Conservation (phyloP, 2,329 filamentous ascomycete genomes). For the Diatrype stigma region DNA sequence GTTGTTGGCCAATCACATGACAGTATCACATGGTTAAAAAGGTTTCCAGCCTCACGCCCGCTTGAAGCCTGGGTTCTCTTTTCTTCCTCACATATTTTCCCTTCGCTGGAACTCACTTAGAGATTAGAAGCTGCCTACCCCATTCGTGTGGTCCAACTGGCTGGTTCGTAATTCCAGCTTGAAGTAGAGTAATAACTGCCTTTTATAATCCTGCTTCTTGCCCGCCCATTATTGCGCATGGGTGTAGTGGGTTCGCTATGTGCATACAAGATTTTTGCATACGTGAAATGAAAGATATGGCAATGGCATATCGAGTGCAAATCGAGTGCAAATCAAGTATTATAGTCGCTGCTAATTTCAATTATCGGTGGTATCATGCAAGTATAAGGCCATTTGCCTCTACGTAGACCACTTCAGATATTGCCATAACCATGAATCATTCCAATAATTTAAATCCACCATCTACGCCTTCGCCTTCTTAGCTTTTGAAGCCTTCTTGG, state of each 20-base stretch:
- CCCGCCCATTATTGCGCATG: slow-evolving; percentile 33
- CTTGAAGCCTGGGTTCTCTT: slow-evolving; percentile 4
- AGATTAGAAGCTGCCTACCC: slow-evolving; percentile 31
- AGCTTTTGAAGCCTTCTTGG: slow-evolving; percentile 31
- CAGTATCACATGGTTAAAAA: slow-evolving; percentile 2
- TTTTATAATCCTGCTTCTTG: slow-evolving; percentile 58
- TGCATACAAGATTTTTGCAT: slow-evolving; percentile 42
- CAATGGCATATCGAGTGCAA: too few relatives aligned
- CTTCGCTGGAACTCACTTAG: slow-evolving; percentile 32
- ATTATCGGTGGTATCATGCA: not conserved
- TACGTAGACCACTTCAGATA: not conserved
- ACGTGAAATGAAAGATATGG: not conserved
- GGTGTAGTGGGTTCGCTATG: slow-evolving; percentile 60
- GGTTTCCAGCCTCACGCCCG: not conserved
- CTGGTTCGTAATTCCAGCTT: slow-evolving; percentile 40
- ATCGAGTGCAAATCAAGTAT: not conserved
- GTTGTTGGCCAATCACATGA: slow-evolving; percentile 1
- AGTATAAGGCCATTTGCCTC: not conserved
- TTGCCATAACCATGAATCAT: not conserved
- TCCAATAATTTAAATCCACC: slow-evolving; percentile 1
- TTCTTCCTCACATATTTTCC: slow-evolving; percentile 44
- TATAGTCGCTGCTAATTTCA: not conserved
- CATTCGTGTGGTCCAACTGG: slow-evolving; percentile 28
- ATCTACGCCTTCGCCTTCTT: slow-evolving; percentile 37
- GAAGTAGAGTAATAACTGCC: slow-evolving; percentile 53